Base-by-base conservation (phyloP, 768 basidiomycete species). In the Steccherinum ochraceum region DNA sequence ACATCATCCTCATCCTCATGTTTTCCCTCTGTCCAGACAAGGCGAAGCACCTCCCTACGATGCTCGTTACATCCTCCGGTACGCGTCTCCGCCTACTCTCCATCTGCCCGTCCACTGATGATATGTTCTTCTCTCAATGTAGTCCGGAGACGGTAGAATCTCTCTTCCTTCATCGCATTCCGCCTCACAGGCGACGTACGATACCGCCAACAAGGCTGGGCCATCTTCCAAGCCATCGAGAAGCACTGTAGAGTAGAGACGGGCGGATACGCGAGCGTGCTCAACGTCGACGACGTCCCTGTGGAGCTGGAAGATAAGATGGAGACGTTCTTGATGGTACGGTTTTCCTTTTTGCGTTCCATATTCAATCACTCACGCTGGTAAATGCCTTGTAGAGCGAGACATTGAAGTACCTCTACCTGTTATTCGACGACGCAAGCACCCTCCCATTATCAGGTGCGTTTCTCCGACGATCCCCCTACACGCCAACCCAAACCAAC, bases 71-170 rank as follows among this genome's bases (percentile, higher is more conserved):
- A 96, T 97, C 66, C 81, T 98, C 7, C 82, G 93, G 80, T 80
- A 51, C 21, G 75, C 64, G 21, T 48, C 42, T 41, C 24, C 20
- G 21, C 41, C 19, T 42, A 27, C 4, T 40, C 27, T 21, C 25
- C 30, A 16, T 18, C 21, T 4, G 12, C 27, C 18, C 4, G 48
- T 12, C 48, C n/a, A 26, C 26, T 18, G 13, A 3, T 30, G 43
- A 47, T 35, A 18, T 24, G 2, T 40, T 23, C 10, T 45, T 49
- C 52, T 44, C 12, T 51, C 1, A 2, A 39, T 5, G 21, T 57
- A 86, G 90, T 5, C 94, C 94, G 2, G 94, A 98, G 72, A 98
- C 94, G 1, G 79, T 93, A 21, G 94, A 98, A 65, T 93, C 90
- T 0, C 80, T 96, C 39, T n/a, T n/a, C n/a, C n/a, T 95, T 97